A percentile compares a stretch with the other conserved stretches of the same genome.
Evolutionary conservation across 768 basidiomycete genomes (phyloP).

Genomic region (Boletus bicolor): DNA sequence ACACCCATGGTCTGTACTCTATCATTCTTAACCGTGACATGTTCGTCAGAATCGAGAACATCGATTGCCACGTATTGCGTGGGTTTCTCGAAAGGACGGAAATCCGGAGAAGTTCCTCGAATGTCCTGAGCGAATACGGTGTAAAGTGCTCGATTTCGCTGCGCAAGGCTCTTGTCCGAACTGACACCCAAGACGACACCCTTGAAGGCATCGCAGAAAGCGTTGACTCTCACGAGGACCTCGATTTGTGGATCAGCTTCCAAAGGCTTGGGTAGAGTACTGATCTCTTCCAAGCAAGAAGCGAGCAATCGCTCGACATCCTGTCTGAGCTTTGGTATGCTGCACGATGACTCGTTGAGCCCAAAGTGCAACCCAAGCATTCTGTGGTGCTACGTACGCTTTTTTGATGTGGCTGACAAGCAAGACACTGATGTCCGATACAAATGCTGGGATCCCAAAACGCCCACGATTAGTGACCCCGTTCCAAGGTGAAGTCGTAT

Average conservation of each 20-base stretch:
- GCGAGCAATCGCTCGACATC: conserved; percentile 41
- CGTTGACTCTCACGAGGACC: conserved; percentile 41
- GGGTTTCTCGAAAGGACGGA: conserved; percentile 31
- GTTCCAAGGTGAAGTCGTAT: conserved; percentile 50
- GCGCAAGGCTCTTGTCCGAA: conserved; percentile 37
- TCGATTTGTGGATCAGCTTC: conserved; percentile 43
- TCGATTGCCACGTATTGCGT: conserved; percentile 10
- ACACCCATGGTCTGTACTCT: conserved; percentile 26
- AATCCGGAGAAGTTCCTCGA: conserved; percentile 40
- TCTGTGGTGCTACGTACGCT: conserved; percentile 38
- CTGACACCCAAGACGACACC: conserved; percentile 32
- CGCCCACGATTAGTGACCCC: conserved; percentile 41
- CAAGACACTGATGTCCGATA: conserved; percentile 48
- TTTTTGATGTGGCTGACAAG: conserved; percentile 51
- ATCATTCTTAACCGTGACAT: neutral
- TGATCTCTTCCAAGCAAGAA: conserved; percentile 33
- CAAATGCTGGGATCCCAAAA: conserved; percentile 54
- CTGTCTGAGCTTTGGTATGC: conserved; percentile 44
- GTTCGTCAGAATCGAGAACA: conserved; percentile 9
- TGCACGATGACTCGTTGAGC: conserved; percentile 23
- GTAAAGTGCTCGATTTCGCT: conserved; percentile 34
- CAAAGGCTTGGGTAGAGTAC: conserved; percentile 39
- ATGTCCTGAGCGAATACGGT: conserved; percentile 33
- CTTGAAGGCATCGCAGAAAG: conserved; percentile 42
- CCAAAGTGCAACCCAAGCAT: neutral